phyloP scores from a whole-genome alignment of 2,329 filamentous ascomycete genomes.

The Nemania sp. region DNA sequence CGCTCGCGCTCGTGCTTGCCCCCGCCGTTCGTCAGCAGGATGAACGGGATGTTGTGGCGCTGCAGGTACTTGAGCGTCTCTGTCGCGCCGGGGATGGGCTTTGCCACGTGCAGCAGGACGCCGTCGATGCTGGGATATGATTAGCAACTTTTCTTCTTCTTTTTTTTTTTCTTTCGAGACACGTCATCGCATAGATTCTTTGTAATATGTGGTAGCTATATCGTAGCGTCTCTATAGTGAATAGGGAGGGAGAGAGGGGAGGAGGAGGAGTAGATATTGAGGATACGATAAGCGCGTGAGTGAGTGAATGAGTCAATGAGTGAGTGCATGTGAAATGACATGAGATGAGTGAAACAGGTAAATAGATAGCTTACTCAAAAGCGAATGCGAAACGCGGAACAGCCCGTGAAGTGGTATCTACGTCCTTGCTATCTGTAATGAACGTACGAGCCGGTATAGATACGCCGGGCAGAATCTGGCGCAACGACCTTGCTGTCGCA shows the following conservation, averaged over 20 bases:
- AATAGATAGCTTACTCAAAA: conserved; percentile 45
- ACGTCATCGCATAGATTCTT: not conserved
- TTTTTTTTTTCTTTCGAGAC: no score
- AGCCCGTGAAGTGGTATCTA: conserved; percentile 11
- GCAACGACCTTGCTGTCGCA: not conserved
- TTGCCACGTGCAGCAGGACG: conserved; percentile 83
- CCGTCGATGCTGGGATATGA: conserved; percentile 71
- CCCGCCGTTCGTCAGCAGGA: conserved; percentile 93
- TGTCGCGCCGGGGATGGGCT: conserved; percentile 76
- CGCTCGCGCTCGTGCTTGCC: conserved; percentile 79
- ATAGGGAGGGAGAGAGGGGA: no score
- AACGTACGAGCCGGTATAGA: conserved; percentile 16
- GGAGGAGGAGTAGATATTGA: no score
- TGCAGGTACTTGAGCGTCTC: conserved; percentile 75
- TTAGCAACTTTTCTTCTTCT: conserved; percentile 14
- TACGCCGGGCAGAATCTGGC: not conserved
- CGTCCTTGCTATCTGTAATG: conserved; percentile 12
- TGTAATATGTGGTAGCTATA: not conserved
- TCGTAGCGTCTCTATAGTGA: not conserved
- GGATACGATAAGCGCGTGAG: not conserved
- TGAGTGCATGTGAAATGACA: not conserved
- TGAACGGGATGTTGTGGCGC: conserved; percentile 79
- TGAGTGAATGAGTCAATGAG: not conserved
- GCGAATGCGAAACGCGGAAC: conserved; percentile 39
- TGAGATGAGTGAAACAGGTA: conserved; percentile 9